Percentiles rank a stretch among this genome's conserved stretches.
Evolutionary conservation across 352 stramenopile genomes (phyloP).

Genomic region (Phytophthora hibernalis): DNA sequence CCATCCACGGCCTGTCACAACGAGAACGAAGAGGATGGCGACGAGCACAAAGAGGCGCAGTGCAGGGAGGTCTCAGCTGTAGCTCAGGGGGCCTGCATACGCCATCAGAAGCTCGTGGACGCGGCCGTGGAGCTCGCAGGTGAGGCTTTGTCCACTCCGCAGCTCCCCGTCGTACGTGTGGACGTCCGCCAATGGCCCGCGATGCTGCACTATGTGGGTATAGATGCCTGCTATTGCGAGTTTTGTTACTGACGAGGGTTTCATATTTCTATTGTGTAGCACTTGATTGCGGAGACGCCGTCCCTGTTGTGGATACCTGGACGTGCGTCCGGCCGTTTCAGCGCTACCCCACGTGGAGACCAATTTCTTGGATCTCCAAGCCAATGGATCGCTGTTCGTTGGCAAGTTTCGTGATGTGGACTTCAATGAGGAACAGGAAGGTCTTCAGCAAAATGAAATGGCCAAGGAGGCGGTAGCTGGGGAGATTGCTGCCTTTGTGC

Average conservation of each 20-base stretch:
- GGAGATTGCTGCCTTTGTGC: constrained; percentile 42
- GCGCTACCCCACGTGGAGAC: constrained; percentile 60
- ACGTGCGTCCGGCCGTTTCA: constrained; percentile 53
- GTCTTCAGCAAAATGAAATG: constrained; percentile 16
- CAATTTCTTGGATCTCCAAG: constrained; percentile 65
- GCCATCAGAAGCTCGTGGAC: constrained; percentile 33
- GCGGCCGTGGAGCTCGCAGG: constrained; percentile 22
- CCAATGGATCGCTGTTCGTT: constrained; percentile 25
- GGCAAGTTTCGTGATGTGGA: constrained; percentile 2
- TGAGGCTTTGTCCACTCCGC: constrained; percentile 23
- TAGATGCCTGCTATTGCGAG: background rate
- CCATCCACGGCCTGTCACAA: background rate
- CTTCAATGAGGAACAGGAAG: background rate
- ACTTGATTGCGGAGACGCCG: constrained; percentile 51
- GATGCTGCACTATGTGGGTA: constrained; percentile 49
- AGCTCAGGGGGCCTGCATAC: constrained; percentile 10
- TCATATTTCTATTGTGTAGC: constrained; percentile 33
- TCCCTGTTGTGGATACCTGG: constrained; percentile 66
- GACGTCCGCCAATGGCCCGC: constrained; percentile 28
- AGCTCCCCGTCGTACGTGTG: constrained; percentile 39
- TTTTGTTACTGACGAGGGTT: background rate
- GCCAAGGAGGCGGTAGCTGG: constrained; percentile 16
- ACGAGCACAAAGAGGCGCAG: constrained; percentile 5
- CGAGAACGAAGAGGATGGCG: constrained; percentile 13
- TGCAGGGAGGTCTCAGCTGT: background rate